Evolutionary conservation across 2,329 filamentous ascomycete genomes (phyloP).

Genomic region (Ophiognomonia clavigignenti-juglandacearum): DNA sequence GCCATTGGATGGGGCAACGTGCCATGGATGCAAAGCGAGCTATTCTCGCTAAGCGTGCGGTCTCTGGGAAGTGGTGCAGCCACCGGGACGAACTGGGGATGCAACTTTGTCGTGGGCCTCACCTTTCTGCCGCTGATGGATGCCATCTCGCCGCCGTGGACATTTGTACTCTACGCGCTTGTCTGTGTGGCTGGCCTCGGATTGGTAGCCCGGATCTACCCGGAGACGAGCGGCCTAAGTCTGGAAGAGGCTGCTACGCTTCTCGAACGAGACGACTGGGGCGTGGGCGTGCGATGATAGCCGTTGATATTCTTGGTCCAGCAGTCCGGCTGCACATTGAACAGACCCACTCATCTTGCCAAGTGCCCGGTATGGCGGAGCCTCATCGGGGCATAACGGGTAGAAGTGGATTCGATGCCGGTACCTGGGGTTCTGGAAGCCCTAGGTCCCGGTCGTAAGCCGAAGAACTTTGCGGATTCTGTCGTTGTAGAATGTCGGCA

Average conservation of each 20-base stretch:
- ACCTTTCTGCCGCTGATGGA: slow-evolving; percentile 90
- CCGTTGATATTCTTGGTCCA: too few species aligned
- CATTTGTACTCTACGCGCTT: slow-evolving; percentile 73
- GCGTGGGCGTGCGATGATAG: slow-evolving; percentile 47
- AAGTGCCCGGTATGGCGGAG: too few species aligned
- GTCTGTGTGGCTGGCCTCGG: slow-evolving; percentile 67
- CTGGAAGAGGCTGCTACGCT: slow-evolving; percentile 75
- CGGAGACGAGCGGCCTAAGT: slow-evolving; percentile 77
- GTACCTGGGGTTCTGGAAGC: too few species aligned
- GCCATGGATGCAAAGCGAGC: slow-evolving; percentile 92
- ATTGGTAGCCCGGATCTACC: slow-evolving; percentile 70
- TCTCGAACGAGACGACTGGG: slow-evolving; percentile 69
- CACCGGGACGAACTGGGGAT: slow-evolving; percentile 80
- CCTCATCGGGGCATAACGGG: too few species aligned
- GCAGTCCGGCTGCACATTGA: too few species aligned
- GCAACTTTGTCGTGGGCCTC: slow-evolving; percentile 80
- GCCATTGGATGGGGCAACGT: slow-evolving; percentile 87
- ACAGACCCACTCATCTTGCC: too few species aligned
- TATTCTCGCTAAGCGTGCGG: slow-evolving; percentile 75
- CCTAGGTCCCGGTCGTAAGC: too few species aligned
- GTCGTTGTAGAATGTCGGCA: too few species aligned
- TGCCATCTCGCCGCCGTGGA: slow-evolving; percentile 64
- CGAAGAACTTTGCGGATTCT: too few species aligned
- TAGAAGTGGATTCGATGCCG: too few species aligned
- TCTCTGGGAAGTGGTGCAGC: slow-evolving; percentile 67